Base-by-base conservation (phyloP, 257 asterid genomes). In the Lithospermum erythrorhizon region DNA sequence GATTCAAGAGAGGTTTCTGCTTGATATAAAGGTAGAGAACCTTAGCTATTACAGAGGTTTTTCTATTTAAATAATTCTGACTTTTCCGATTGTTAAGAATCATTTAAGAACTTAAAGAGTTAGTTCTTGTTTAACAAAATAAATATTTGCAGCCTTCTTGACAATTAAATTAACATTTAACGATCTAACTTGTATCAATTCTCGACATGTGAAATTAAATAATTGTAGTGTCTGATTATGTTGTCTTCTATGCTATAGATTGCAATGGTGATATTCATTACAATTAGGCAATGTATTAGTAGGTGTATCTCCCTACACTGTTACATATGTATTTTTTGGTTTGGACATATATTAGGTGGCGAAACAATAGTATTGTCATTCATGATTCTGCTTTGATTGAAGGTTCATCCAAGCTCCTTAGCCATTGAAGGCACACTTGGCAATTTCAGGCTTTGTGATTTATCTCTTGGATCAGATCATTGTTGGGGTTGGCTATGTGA, bases 401-500 rank as follows among this genome's bases (percentile, higher is more conserved):
- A 93, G 98, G 94, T 93, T 75, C 95, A 93, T 73, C 98, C 98
- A 49, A 84, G 98, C 80, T 88, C 98, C 16, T 81, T 63, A 62
- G 80, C 94, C 63, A 76, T 93, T 66, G 95, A 83, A 71, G 87
- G 98, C 58, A 77, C 94, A 53, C 68, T 93, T 65, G 98, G 98
- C 70, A 93, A 93, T 83, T 76, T 93, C 67, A 82, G 97, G 83
- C 64, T 93, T 61, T 70, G 89, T 63, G 98, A 93, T 76, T 89
- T 84, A 19, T 82, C 95, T 27, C 95, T 86, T 64, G 94, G 87
- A 68, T 71, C 88, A 41, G 84, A 84, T 75, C 85, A 80, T 80
- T 72, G 81, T 70, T 93, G 98, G 98, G 90, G 95, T 47, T 89
- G 96, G 95, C 95, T 93, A 63, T 93, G 97, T 76, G 98, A 93